Evolutionary conservation across 371 early-diverging fungal species (phyloP), one percentile per base, ranked within the genome.

Genomic region (Fennellomyces sp.): DNA sequence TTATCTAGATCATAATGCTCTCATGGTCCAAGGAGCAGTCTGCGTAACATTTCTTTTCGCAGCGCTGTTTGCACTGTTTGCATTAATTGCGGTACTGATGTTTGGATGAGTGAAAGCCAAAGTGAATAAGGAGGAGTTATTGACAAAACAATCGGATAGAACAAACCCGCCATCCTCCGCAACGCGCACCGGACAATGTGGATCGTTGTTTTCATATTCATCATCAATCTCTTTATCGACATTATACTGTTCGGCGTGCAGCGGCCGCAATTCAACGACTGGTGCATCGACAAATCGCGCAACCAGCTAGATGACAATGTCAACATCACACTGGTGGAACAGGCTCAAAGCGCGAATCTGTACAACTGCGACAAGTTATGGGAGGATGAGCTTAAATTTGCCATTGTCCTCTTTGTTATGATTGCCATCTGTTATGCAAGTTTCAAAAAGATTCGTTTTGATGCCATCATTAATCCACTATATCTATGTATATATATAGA

Each of bases 371-470:
- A 70, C 10, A 72, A 68, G 33, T 42, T 76, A 36, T 76, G 76
- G 76, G 68, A 76, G 50, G 70, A 76, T 52, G 76, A 76, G 41
- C 41, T 76, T 33, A 76, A 76, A 17, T 64, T 76, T 27, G 60
- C 68, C 4, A 48, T 76, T 51, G 65, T 62, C 5, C 28, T 76
- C 5, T 66, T 66, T 21, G 58, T 76, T 12, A 47, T 72, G n/a
- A 59, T 76, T 31, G 31, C 58, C 0, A 50, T 72, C 0, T 65
- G 68, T 19, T 76, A 72, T 62, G 76, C 70, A 69, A 67, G 72
- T 42, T 59, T 31, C 33, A 35, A 25, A 36, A 23, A 6, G 23
- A 15, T 30, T 15, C 13, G 25, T 41, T 28, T 7, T 29, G 10
- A 11, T 55, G 5, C 2, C 2, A 6, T 10, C 15, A 15, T 29